Conservation (phyloP, 345 rosid species). For the Citrus australasica region DNA sequence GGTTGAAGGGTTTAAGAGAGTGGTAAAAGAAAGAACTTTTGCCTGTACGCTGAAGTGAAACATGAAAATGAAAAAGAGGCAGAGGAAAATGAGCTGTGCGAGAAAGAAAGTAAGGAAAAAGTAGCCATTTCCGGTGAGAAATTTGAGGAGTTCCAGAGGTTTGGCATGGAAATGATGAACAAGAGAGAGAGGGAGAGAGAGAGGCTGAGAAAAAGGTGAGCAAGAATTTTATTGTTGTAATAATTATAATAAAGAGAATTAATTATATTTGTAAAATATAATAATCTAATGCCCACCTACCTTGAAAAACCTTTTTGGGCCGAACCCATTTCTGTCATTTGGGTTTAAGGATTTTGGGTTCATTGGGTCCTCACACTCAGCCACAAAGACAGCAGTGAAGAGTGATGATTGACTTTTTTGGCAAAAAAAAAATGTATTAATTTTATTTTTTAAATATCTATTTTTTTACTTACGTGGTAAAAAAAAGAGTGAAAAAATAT, state of each 20-base stretch:
- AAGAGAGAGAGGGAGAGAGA: conserved; percentile 21
- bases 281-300: background rate
- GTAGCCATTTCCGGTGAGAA: conserved; percentile 31
- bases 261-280: background rate
- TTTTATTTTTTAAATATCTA: too few species aligned
- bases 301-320: background rate
- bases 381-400: background rate
- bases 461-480: fast-evolving
- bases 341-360: background rate
- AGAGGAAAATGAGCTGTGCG: conserved; percentile 18
- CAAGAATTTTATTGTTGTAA: background rate
- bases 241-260: background rate
- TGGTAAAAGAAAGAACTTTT: conserved; percentile 18
- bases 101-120: conserved; percentile 13
- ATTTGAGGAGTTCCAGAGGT: conserved; percentile 32
- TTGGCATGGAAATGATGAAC: conserved; percentile 43
- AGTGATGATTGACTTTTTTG: too few species aligned
- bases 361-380: background rate
- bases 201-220: background rate
- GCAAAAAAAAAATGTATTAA: fast-evolving
- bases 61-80: background rate
- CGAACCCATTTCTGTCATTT: background rate
- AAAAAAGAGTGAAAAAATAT: fast-evolving
- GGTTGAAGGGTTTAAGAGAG: conserved; percentile 25
- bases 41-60: conserved; percentile 12